phyloP scores from a whole-genome alignment of 1,284 basidiomycete genomes.

The Apiotrichum domesticum region DNA sequence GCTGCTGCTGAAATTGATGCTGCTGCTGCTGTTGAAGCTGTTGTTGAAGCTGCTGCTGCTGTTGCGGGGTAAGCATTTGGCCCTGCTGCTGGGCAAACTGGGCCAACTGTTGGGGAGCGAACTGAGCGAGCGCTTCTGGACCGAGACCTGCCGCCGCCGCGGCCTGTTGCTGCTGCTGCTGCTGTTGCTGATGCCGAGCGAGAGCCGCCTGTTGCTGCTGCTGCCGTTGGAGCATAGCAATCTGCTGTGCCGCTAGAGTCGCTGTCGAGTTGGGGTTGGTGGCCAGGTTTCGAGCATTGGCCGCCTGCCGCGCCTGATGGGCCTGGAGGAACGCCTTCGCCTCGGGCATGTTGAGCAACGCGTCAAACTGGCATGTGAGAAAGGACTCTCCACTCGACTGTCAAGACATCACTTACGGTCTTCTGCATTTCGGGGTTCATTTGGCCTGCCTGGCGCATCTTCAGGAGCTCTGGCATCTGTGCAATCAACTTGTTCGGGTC shows the following conservation, averaged over 20 bases:
- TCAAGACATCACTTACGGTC: conserved; percentile 6
- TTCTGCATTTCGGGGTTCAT: conserved; percentile 17
- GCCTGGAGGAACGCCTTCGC: conserved; percentile 15
- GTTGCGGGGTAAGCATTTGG: conserved; percentile 8
- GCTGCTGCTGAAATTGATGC: conserved; percentile 11
- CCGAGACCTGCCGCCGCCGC: conserved; percentile 7
- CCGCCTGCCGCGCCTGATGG: conserved; percentile 12
- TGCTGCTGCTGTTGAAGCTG: conserved; percentile 15
- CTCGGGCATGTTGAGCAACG: conserved; percentile 13
- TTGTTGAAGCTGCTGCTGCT: conserved; percentile 19
- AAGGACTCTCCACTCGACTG: too few species aligned
- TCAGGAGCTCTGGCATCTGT: conserved; percentile 16
- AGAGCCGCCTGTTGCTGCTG: conserved; percentile 12
- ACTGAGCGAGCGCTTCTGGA: conserved; percentile 9
- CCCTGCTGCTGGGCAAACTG: conserved; percentile 17
- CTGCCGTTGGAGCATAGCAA: conserved; percentile 18
- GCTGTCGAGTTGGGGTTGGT: conserved; percentile 11
- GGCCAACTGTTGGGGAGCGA: conserved; percentile 17
- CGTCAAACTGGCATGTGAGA: conserved; percentile 11
- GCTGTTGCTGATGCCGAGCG: conserved; percentile 14
- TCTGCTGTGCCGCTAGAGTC: conserved; percentile 22
- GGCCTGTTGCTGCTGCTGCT: conserved; percentile 15
- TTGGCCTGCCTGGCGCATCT: conserved; percentile 13
- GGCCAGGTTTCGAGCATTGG: conserved; percentile 2
- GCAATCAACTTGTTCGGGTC: conserved; percentile 13